Evolutionary conservation across 441 rosid species (phyloP).

Genomic region (Brassica hybrid): DNA sequence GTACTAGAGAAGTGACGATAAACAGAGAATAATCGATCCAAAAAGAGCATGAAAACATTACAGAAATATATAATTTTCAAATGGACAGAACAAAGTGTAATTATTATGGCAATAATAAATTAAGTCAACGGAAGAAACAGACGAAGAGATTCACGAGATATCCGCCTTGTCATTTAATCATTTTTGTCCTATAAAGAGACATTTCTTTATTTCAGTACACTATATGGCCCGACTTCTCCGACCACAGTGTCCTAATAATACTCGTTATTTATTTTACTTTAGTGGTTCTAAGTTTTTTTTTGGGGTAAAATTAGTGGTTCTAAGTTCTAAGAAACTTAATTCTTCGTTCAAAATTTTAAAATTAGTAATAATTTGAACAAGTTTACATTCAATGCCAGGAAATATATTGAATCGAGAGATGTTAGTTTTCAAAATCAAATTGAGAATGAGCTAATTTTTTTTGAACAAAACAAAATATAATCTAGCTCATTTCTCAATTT

Average conservation of each 20-base stretch:
- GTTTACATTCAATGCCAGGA: constrained; percentile 17
- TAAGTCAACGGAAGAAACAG: constrained; percentile 44
- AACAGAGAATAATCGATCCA: constrained; percentile 41
- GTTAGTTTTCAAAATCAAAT: not conserved
- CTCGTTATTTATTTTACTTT: too few species aligned
- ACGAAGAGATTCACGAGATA: constrained; percentile 47
- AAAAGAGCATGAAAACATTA: constrained; percentile 13
- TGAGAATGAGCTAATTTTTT: not conserved
- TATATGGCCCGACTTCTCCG: constrained; percentile 41
- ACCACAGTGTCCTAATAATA: constrained; percentile 31
- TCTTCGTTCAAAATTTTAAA: not conserved
- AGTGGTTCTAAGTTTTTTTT: too few species aligned
- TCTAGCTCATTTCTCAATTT: too few species aligned
- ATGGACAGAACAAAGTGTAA: not conserved
- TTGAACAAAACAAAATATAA: too few species aligned
- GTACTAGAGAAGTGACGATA: constrained; percentile 40
- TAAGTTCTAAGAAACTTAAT: too few species aligned
- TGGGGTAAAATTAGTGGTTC: too few species aligned
- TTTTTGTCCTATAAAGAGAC: constrained; percentile 41
- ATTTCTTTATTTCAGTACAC: constrained; percentile 34
- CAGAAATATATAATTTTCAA: not conserved
- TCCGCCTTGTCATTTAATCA: constrained; percentile 30
- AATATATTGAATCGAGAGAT: not conserved
- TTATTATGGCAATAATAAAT: constrained; percentile 15
- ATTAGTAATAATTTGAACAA: not conserved